Evolutionary conservation across 192 early-diverging fungal species (phyloP), one percentile per base, ranked within the genome.

Genomic region (Cetraspora pellucida): DNA sequence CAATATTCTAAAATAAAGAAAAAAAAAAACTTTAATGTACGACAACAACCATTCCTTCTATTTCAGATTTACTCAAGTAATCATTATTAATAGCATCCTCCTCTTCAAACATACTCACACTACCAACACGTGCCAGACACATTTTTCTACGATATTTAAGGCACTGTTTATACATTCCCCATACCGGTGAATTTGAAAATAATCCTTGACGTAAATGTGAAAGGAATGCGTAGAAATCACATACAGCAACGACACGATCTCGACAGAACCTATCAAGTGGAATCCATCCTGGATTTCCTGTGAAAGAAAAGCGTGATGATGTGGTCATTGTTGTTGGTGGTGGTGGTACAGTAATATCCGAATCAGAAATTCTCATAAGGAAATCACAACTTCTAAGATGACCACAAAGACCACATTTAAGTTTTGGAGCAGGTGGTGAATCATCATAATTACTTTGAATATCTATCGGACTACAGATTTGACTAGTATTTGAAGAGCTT

Each of bases 211-310:
- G 85, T 44, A 95, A 79, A 63, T 93, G 89, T 7, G 85, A 83
- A 58, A 96, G 68, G 79, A 91, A 95, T 49, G 83, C 85, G 74
- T 89, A 95, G 70, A 95, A 94, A 75, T 94, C 95, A 23, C 87
- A 85, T 2, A 92, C 92, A 9, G 91, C 83, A 14, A 89, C 87
- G 6, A 95, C 77, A 2, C 93, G 86, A 59, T 95, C 94, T 4
- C 91, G 83, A 82, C 95, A 96, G 78, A 93, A 93, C 23, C 89
- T 82, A 81, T 94, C 94, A 10, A 93, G 71, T 9, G 89, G 89
- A 27, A 85, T 78, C 83, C 86, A 89, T 46, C 69, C 68, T 6
- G 50, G 74, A 21, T 47, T 54, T 19, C 45, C 44, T 4, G 21
- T 60, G 10, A 72, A 19, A 0, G 77, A 61, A 25, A 57, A 68